Conservation (phyloP, 2,329 filamentous ascomycete genomes). For the Corinectria fuckeliana region DNA sequence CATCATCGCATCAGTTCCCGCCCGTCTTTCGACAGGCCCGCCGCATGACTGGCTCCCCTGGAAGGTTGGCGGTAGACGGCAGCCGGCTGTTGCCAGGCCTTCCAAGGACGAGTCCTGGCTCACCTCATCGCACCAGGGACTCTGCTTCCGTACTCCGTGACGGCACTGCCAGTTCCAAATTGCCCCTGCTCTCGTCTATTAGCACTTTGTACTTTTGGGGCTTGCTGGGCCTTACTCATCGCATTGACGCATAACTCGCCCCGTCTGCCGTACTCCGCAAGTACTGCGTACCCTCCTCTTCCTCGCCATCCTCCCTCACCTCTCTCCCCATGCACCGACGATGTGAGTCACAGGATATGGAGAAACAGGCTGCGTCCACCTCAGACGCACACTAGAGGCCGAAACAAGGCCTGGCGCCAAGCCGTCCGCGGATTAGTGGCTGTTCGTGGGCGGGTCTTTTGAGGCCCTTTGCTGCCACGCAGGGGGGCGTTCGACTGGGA, state of each 20-base stretch:
- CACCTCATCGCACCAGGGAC: conserved; percentile 6
- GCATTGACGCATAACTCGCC: too few relatives aligned
- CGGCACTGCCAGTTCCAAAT: conserved; percentile 9
- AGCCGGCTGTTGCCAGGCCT: conserved; percentile 1
- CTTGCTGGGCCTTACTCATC: neutral
- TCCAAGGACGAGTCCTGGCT: conserved; percentile 5
- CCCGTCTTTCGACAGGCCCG: conserved; percentile 7
- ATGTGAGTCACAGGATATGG: conserved; percentile 39
- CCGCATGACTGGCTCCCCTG: conserved; percentile 16
- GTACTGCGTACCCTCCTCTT: conserved; percentile 4
- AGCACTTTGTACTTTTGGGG: neutral
- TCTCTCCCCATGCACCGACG: conserved; percentile 25
- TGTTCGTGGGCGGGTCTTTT: conserved; percentile 24
- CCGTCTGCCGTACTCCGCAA: neutral
- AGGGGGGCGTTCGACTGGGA: conserved; percentile 7
- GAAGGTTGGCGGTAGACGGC: neutral
- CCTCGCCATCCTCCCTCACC: conserved; percentile 11
- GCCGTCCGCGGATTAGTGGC: conserved; percentile 26
- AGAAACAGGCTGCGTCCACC: conserved; percentile 31
- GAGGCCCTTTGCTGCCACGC: conserved; percentile 13
- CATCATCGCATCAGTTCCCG: conserved; percentile 6
- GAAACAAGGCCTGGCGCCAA: conserved; percentile 34
- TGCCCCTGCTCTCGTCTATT: neutral
- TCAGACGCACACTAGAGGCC: conserved; percentile 30
- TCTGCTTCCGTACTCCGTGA: neutral